These are phyloP conservation scores for Endothia cerciana DNA, from an alignment of 2,329 filamentous ascomycete genomes.

Conservation along the genomic window DNA sequence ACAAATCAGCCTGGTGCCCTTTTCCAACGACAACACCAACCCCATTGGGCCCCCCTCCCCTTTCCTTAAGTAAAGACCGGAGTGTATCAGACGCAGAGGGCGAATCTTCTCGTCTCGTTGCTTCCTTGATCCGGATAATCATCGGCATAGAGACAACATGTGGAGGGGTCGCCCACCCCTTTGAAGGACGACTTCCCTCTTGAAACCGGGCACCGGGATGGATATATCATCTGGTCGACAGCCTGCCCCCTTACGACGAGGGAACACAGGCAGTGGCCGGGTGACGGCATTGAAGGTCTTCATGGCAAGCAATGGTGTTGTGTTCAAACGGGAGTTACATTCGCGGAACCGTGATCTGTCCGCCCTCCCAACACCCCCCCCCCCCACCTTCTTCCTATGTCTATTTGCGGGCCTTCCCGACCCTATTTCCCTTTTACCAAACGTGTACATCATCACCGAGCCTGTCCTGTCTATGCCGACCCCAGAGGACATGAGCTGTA, in stretches of 20 bases:
- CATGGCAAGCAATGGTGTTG: background rate
- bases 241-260: background rate
- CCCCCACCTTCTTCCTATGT: background rate
- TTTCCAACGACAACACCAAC: too few relatives aligned
- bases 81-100: too few relatives aligned
- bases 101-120: too few relatives aligned
- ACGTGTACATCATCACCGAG: slow-evolving; percentile 12
- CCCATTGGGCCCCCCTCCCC: too few relatives aligned
- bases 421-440: background rate
- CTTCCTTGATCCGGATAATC: too few relatives aligned
- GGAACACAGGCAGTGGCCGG: background rate
- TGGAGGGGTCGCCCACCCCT: too few relatives aligned
- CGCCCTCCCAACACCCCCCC: background rate
- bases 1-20: too few relatives aligned
- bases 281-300: background rate
- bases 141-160: too few relatives aligned
- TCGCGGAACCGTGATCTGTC: background rate
- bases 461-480: background rate
- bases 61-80: too few relatives aligned
- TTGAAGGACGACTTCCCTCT: too few relatives aligned
- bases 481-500: slow-evolving; percentile 3
- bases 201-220: too few relatives aligned
- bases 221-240: too few relatives aligned
- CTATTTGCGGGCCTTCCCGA: background rate
- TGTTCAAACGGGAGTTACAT: slow-evolving; percentile 6